phyloP scores from a whole-genome alignment of 305 asterid genomes.

The Fraxinus angustifolia region DNA sequence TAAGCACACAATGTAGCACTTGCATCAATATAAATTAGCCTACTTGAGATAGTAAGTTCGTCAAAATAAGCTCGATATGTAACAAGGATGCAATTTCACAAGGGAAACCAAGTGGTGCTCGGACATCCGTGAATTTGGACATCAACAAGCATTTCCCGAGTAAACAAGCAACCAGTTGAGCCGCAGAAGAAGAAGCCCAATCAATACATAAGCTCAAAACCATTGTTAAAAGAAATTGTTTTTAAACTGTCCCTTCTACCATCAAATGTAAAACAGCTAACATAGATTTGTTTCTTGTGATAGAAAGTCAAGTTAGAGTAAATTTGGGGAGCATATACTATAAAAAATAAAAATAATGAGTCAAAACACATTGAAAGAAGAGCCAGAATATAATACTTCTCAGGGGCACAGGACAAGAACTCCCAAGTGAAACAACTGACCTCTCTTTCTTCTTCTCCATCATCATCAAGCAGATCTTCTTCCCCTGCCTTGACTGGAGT shows the following conservation, averaged over 20 bases:
- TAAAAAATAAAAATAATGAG: not conserved
- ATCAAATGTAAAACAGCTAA: conserved; percentile 2
- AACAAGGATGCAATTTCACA: not conserved
- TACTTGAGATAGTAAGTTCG: not conserved
- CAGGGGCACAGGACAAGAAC: not conserved
- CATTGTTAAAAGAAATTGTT: not conserved
- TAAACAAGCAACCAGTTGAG: not conserved
- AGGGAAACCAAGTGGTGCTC: not conserved
- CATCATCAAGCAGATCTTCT: conserved; percentile 77
- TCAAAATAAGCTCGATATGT: not conserved
- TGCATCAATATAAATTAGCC: not conserved
- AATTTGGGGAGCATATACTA: not conserved
- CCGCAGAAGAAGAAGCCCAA: not conserved
- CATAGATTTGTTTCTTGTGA: not conserved
- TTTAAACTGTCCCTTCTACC: not conserved
- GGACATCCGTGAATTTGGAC: not conserved
- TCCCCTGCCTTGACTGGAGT: conserved; percentile 70
- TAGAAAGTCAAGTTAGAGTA: not conserved
- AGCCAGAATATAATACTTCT: not conserved
- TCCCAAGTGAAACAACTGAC: conserved; percentile 34
- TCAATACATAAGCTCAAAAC: not conserved
- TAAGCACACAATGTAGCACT: not conserved
- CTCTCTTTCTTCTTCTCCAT: conserved; percentile 98
- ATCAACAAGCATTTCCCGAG: not conserved
- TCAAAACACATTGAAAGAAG: not conserved